Evolutionary conservation across 768 basidiomycete genomes (phyloP), one percentile per base, ranked within the genome.

Genomic region (Boletus edulis): DNA sequence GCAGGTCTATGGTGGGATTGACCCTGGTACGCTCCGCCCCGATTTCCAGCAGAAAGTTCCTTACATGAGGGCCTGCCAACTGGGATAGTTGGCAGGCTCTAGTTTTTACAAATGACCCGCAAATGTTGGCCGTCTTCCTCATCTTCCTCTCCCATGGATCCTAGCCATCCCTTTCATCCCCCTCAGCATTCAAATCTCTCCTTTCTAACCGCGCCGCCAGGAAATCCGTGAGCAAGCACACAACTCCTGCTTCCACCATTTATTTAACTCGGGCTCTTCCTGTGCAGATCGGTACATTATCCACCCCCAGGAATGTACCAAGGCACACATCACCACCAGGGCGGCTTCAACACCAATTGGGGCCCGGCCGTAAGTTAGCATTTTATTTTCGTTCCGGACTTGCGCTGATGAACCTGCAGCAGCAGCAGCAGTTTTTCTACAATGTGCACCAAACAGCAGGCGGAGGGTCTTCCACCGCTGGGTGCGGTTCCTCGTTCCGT

Each of bases 11-110:
- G 50, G 37, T 44, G 5, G 38, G n/a, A 2, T 46, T 39, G 40
- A 3, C 15, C 44, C 13, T 37, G 34, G 9, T 29, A 2, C 34
- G 22, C 5, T 13, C 47, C 20, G 34, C 14, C 34, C 5, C 22
- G 15, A n/a, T 8, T 44, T 51, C 50, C 42, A 13, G 12, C 7
- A 12, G 59, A 61, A 56, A 2, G 1, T 50, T 52, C 51, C 20
- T 32, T 38, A 29, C 20, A 51, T 11, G 24, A 14, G 6, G 17
- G 4, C 37, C 27, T 2, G 34, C 54, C 60, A 50, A 9, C 29
- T 56, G 42, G 34, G 32, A 38, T 43, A 40, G 59, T 61, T 62
- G 60, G 60, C 34, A 43, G 38, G 51, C 9, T 45, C 37, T 0
- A 2, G 37, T 11, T 8, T 18, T 2, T 39, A 50, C 18, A 55